Base-by-base conservation (phyloP, 2,329 filamentous ascomycete species). In the Fusarium azukiicola region DNA sequence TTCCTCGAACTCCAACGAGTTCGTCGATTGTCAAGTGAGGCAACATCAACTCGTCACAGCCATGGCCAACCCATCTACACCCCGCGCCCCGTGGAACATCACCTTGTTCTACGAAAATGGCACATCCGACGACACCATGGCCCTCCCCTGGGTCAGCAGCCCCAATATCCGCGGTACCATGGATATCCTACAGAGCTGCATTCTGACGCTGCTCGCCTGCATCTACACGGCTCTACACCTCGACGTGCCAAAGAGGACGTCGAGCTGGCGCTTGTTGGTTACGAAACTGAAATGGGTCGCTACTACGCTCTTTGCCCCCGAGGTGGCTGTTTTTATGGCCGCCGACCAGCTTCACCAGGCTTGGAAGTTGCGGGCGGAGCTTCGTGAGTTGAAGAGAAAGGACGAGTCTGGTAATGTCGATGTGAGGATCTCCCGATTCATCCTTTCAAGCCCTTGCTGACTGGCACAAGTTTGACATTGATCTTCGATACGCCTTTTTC, bases 161-260 rank as follows among this genome's bases (percentile, higher is more conserved):
- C 63, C 63, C 4, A 67, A 67, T 17, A 11, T 49, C 44, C 63
- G 63, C 14, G 63, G 63, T 1, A 67, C 63, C 4, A 23, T 78
- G 3, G 72, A 73, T n/a, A 84, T 89, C 36, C 68, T 88, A 4
- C 83, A 82, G 74, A 85, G 82, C 19, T 88, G 87, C 67, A 61
- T 86, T 4, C 52, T 86, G 6, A 86, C 87, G 4, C 76, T 89
- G 0, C 67, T 83, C 6, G 79, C 87, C 1, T 88, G 86, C 74
- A 84, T 87, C 11, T 88, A 85, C 75, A 84, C 84, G 7, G 85
- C 86, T 3, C 70, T 89, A 6, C 86, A 88, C 70, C 79, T 88
- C 7, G 87, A 88, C 54, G 80, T 89, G n/a, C 85, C 85, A 2
- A 19, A 58, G 52, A 54, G 69, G 56, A 70, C 68, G 3, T 23